These are phyloP conservation scores for Nephelium lappaceum DNA, from an alignment of 345 rosid genomes.

Conservation along the genomic window DNA sequence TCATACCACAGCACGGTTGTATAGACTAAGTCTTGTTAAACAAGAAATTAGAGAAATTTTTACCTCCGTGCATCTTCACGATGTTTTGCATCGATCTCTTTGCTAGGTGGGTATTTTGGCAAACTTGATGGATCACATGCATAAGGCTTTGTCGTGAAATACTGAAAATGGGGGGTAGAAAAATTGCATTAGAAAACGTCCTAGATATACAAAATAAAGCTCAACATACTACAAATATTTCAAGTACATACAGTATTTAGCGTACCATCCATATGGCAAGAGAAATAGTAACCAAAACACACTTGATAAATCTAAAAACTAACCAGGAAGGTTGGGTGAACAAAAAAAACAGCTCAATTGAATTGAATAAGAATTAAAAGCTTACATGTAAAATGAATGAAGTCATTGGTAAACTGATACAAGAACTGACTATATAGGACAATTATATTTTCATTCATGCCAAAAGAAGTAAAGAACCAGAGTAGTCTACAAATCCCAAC, in stretches of 20 bases:
- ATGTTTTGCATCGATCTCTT: slow-evolving; percentile 90
- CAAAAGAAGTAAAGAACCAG: background rate
- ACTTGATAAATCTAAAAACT: background rate
- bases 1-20: background rate
- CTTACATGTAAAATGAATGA: background rate
- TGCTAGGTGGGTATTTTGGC: slow-evolving; percentile 89
- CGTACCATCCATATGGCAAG: background rate
- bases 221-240: slow-evolving; percentile 8
- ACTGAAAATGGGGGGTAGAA: slow-evolving; percentile 51
- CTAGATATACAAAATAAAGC: slow-evolving; percentile 9
- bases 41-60: slow-evolving; percentile 19
- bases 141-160: slow-evolving; percentile 77
- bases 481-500: background rate
- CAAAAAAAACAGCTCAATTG: background rate
- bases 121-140: slow-evolving; percentile 95
- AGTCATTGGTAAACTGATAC: background rate
- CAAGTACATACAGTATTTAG: background rate
- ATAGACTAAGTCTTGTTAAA: background rate
- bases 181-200: slow-evolving; percentile 15
- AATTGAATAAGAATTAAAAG: slow-evolving; percentile 10
- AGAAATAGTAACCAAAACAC: background rate
- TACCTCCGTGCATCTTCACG: slow-evolving; percentile 80
- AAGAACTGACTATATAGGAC: background rate
- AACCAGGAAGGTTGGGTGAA: background rate
- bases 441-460: background rate